Percentiles rank a stretch among this genome's conserved stretches.
phyloP scores from a whole-genome alignment of 2,329 filamentous ascomycete species.

The Stagonosporopsis tanaceti region DNA sequence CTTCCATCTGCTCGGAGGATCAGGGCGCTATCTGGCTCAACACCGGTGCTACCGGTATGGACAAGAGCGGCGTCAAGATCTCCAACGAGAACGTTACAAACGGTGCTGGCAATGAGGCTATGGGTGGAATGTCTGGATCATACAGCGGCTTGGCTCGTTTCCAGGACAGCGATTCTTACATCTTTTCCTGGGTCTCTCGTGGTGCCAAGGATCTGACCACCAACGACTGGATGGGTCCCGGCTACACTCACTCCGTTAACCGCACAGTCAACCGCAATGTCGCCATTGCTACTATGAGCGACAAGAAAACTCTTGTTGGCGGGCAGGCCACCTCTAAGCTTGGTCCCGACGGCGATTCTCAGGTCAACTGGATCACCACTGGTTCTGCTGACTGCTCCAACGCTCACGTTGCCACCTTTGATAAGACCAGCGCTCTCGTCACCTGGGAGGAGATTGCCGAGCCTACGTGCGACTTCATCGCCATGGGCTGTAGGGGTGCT shows the following conservation, averaged over 20 bases:
- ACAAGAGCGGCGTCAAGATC: constrained; percentile 67
- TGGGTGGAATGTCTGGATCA: constrained; percentile 70
- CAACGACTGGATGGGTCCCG: constrained; percentile 66
- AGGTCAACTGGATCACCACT: constrained; percentile 67
- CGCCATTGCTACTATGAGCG: constrained; percentile 64
- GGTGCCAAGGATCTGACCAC: constrained; percentile 63
- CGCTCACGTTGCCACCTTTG: constrained; percentile 65
- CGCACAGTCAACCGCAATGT: constrained; percentile 67
- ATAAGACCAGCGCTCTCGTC: constrained; percentile 61
- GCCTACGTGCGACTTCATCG: constrained; percentile 63
- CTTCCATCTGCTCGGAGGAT: constrained; percentile 67
- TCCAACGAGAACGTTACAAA: constrained; percentile 70
- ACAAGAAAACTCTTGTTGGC: constrained; percentile 66
- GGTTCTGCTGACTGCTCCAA: constrained; percentile 64
- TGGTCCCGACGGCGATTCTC: constrained; percentile 63
- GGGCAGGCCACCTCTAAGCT: constrained; percentile 63
- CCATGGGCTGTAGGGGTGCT: constrained; percentile 67
- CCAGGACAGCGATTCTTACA: constrained; percentile 60
- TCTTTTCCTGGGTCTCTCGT: constrained; percentile 70
- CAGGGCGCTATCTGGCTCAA: constrained; percentile 72
- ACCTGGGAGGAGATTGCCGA: constrained; percentile 68
- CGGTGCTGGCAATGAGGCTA: constrained; percentile 64
- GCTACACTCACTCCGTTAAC: constrained; percentile 62
- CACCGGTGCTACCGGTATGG: constrained; percentile 66
- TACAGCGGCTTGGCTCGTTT: constrained; percentile 67